Percentiles rank a stretch among this genome's conserved stretches.
Evolutionary conservation across 2,329 filamentous ascomycete species (phyloP).

Genomic region (Metarhizium brunneum): DNA sequence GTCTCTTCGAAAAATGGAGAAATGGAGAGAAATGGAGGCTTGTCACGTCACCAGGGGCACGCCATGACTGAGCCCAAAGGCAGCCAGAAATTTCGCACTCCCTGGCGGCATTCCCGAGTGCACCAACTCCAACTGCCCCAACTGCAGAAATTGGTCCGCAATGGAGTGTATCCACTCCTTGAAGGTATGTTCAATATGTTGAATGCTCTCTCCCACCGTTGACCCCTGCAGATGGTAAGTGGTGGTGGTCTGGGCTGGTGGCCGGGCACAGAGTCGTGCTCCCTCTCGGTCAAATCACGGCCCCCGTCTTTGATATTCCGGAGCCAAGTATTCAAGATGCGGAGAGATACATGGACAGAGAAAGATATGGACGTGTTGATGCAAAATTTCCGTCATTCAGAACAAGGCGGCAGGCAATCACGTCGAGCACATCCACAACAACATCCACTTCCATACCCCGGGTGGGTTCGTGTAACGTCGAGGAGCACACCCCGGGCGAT

Average conservation of each 20-base stretch:
- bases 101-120: background rate
- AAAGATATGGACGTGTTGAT: background rate
- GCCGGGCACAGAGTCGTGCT: background rate
- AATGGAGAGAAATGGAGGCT: background rate
- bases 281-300: background rate
- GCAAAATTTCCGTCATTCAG: background rate
- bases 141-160: background rate
- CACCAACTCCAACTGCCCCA: background rate
- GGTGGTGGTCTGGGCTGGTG: background rate
- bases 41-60: background rate
- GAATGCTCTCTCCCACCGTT: background rate
- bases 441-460: conserved; percentile 2
- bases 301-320: background rate
- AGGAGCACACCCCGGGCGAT: conserved; percentile 8
- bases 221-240: background rate
- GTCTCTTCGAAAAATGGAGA: too few species aligned
- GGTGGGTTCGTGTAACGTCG: conserved; percentile 10
- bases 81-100: background rate
- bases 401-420: background rate
- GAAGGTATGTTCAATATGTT: conserved; percentile 6
- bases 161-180: conserved; percentile 1
- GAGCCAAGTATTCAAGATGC: background rate
- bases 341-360: background rate
- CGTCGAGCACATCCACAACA: background rate
- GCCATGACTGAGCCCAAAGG: background rate